phyloP scores from a whole-genome alignment of 2,329 filamentous ascomycete species.

The Trichoderma arundinaceum region DNA sequence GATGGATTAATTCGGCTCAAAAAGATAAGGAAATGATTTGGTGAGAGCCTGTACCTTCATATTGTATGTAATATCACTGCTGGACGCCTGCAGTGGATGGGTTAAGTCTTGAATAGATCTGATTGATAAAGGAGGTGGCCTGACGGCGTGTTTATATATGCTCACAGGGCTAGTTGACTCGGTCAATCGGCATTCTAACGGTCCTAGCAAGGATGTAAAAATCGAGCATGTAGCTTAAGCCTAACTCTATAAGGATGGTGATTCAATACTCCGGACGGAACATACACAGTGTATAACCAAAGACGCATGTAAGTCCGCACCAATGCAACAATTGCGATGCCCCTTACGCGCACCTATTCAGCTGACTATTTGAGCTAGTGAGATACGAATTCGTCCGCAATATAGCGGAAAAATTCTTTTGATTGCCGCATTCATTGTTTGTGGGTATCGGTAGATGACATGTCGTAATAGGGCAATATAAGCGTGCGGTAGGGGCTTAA shows the following conservation, averaged over 20 bases:
- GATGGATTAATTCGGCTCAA: not conserved
- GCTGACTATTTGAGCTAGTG: not conserved
- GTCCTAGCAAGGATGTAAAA: not conserved
- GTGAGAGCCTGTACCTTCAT: not conserved
- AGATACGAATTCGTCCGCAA: not conserved
- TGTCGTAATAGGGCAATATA: not conserved
- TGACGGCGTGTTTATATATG: not conserved
- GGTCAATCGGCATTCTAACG: not conserved
- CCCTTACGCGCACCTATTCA: not conserved
- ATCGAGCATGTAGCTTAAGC: not conserved
- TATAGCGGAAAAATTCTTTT: not conserved
- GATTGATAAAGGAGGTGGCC: not conserved
- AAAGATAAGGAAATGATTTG: not conserved
- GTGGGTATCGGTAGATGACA: not conserved
- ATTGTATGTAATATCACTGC: not conserved
- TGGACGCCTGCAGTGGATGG: not conserved
- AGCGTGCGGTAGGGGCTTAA: not conserved
- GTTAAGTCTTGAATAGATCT: not conserved
- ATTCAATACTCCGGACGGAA: not conserved
- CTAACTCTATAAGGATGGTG: slow-evolving; percentile 26
- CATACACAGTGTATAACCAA: not conserved
- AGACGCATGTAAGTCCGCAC: not conserved
- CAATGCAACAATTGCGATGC: not conserved
- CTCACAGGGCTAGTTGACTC: not conserved
- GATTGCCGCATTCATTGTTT: not conserved